Percentiles rank a stretch among this genome's conserved stretches.
These are phyloP conservation scores for Coniochaeta sp. DNA, from an alignment of 2,329 filamentous ascomycete species.

Conservation along the genomic window DNA sequence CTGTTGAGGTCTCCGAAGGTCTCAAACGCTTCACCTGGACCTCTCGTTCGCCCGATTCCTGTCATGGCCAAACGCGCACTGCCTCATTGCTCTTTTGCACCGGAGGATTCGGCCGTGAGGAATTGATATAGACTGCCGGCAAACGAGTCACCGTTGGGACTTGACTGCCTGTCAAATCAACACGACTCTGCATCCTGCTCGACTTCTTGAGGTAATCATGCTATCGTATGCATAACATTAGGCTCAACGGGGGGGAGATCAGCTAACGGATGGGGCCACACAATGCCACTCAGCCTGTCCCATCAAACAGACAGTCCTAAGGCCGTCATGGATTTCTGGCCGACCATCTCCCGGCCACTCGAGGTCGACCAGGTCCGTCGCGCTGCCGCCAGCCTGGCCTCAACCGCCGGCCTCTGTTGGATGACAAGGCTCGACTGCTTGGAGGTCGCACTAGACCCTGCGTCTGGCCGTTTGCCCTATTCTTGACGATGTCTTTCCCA, in stretches of 20 bases:
- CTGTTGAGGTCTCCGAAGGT: not conserved
- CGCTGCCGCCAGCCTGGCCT: conserved; percentile 3
- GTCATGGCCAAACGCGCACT: conserved; percentile 12
- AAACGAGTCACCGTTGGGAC: not conserved
- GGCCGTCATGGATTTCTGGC: not conserved
- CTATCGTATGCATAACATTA: not conserved
- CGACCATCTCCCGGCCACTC: conserved; percentile 3
- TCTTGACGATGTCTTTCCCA: not conserved
- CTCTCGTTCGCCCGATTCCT: conserved; percentile 12
- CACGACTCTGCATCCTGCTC: not conserved
- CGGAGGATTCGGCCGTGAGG: not conserved
- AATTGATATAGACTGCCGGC: not conserved
- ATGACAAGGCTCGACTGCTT: not conserved
- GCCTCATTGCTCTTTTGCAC: conserved; percentile 9
- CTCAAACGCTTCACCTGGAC: conserved; percentile 14
- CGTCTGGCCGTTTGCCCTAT: not conserved
- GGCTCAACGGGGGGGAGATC: not conserved
- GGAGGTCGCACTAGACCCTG: conserved; percentile 1
- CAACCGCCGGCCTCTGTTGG: conserved; percentile 5
- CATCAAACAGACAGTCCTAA: conserved; percentile 1
- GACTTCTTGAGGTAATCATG: not conserved
- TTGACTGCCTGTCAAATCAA: not conserved
- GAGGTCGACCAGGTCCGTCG: not conserved
- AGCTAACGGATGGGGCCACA: not conserved
- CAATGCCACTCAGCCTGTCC: not conserved